A percentile compares a stretch with the other conserved stretches of the same genome.
Conservation (phyloP, 352 stramenopile species). For the Phytophthora cryptogea region DNA sequence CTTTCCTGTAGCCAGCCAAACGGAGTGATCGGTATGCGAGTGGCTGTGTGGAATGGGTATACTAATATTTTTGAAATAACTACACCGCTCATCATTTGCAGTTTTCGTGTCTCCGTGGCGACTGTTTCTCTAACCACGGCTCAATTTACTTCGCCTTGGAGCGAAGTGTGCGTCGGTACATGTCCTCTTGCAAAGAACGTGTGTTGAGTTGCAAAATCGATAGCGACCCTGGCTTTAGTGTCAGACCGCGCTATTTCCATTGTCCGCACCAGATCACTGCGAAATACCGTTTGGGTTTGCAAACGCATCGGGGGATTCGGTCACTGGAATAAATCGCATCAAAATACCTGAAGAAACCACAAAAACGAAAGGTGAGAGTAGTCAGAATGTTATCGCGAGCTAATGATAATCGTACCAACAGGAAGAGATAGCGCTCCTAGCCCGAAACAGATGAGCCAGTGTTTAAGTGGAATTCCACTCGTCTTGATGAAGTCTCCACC, state of each 20-base stretch:
- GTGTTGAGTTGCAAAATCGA: not conserved
- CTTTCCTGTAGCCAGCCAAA: slow-evolving; percentile 60
- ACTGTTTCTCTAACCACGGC: not conserved
- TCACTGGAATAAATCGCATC: slow-evolving; percentile 77
- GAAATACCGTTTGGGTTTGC: slow-evolving; percentile 78
- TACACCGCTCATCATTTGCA: slow-evolving; percentile 19
- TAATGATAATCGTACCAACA: slow-evolving; percentile 51
- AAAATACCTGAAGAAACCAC: slow-evolving; percentile 47
- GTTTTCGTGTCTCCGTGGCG: not conserved
- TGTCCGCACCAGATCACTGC: slow-evolving; percentile 29
- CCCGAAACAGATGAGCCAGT: slow-evolving; percentile 71
- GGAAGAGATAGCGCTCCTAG: slow-evolving; percentile 68
- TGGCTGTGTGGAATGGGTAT: slow-evolving; percentile 30
- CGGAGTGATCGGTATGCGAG: slow-evolving; percentile 2
- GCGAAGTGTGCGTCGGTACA: slow-evolving; percentile 5
- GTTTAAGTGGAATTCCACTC: slow-evolving; percentile 56
- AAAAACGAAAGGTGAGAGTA: slow-evolving; percentile 1
- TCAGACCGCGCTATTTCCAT: too few relatives aligned
- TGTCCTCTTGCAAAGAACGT: not conserved
- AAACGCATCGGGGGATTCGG: slow-evolving; percentile 65
- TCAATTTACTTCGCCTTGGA: slow-evolving; percentile 12
- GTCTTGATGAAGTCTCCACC: slow-evolving; percentile 91
- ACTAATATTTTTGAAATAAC: slow-evolving; percentile 40
- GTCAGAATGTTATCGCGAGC: not conserved
- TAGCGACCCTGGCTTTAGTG: not conserved